Percentiles rank a stretch among this genome's conserved stretches.
phyloP scores from a whole-genome alignment of 768 basidiomycete genomes.

The Boletus rubescentipes region DNA sequence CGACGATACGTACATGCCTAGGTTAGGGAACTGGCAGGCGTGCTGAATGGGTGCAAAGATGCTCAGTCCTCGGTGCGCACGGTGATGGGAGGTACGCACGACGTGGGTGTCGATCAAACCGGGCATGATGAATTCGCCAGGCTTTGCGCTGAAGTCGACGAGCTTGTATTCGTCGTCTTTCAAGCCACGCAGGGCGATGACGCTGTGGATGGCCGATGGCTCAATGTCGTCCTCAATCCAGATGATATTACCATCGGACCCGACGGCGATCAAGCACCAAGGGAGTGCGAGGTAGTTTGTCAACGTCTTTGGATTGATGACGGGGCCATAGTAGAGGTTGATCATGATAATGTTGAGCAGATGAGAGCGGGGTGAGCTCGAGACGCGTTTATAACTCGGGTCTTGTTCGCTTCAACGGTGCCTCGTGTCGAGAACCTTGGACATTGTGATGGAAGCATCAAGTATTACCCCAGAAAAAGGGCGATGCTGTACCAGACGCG shows the following conservation, averaged over 20 bases:
- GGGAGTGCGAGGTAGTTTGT: constrained; percentile 46
- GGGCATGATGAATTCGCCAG: constrained; percentile 73
- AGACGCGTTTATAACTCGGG: not conserved
- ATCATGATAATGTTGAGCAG: constrained; percentile 7
- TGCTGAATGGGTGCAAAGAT: constrained; percentile 14
- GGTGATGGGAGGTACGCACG: constrained; percentile 43
- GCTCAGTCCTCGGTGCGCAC: not conserved
- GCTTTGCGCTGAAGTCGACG: constrained; percentile 32
- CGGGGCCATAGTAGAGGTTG: constrained; percentile 54
- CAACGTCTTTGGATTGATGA: constrained; percentile 52
- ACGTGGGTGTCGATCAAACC: constrained; percentile 92
- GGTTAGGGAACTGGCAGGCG: constrained; percentile 40
- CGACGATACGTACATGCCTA: constrained; percentile 27
- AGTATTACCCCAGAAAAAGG: no score
- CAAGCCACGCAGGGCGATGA: constrained; percentile 49
- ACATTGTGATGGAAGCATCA: not conserved
- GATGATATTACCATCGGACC: constrained; percentile 52
- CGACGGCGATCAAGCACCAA: constrained; percentile 55
- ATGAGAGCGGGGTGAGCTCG: not conserved
- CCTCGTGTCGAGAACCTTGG: not conserved
- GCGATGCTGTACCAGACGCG: no score
- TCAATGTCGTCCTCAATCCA: constrained; percentile 69
- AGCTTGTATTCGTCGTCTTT: constrained; percentile 33
- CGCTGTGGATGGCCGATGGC: constrained; percentile 47
- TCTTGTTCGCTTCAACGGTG: not conserved